Evolutionary conservation across 73 alveolate genomes (phyloP).

Genomic region (Effrenium voratum): DNA sequence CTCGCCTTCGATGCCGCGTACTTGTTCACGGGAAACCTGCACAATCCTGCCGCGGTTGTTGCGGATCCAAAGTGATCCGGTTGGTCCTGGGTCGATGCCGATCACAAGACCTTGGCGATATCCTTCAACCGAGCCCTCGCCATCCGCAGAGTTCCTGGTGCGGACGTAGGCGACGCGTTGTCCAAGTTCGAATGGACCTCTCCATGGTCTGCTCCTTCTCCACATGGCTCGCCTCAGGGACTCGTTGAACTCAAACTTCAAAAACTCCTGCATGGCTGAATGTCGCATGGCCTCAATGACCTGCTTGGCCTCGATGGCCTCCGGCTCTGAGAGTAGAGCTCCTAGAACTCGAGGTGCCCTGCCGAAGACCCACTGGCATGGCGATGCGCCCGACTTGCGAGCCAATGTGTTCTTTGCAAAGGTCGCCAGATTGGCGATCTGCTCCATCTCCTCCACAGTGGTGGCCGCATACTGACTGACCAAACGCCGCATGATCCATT

Average conservation of each 20-base stretch:
- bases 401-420: neutral
- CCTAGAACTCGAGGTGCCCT: neutral
- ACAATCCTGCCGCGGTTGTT: neutral
- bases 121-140: slow-evolving; percentile 17
- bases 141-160: neutral
- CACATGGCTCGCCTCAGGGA: neutral
- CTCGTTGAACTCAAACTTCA: neutral
- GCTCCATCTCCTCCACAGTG: neutral
- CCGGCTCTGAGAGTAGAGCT: neutral
- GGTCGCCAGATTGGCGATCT: neutral
- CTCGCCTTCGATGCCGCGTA: neutral
- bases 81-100: slow-evolving; percentile 5
- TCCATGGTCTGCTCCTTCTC: neutral
- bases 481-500: neutral
- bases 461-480: neutral
- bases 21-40: neutral
- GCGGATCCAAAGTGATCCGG: neutral
- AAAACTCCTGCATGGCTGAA: neutral
- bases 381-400: neutral
- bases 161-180: slow-evolving; percentile 14
- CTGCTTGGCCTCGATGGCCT: slow-evolving; percentile 13
- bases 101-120: slow-evolving; percentile 27
- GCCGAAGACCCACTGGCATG: slow-evolving; percentile 31
- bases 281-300: neutral
- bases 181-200: slow-evolving; percentile 4